phyloP scores from a whole-genome alignment of 1,284 basidiomycete species.

The Cerioporus squamosus region DNA sequence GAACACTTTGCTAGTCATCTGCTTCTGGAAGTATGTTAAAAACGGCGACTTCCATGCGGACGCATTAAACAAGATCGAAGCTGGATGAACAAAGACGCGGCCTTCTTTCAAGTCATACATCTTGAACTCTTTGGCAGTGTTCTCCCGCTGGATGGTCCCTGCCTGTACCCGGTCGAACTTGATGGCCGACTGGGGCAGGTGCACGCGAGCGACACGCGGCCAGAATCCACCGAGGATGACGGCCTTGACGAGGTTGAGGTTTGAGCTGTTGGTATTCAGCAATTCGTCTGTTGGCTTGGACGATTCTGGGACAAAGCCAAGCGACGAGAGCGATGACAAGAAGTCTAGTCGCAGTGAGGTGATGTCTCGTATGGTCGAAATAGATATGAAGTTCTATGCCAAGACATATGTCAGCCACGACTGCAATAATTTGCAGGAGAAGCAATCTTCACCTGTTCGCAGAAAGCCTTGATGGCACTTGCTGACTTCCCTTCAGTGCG shows the following conservation, averaged over 20 bases:
- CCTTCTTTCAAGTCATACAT: constrained; percentile 67
- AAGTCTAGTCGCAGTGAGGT: constrained; percentile 82
- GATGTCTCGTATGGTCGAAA: constrained; percentile 80
- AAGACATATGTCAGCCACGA: too few species aligned
- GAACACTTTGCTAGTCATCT: constrained; percentile 86
- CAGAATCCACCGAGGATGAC: constrained; percentile 85
- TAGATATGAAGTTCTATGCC: constrained; percentile 81
- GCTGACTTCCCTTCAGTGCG: constrained; percentile 54
- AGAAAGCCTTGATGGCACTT: constrained; percentile 63
- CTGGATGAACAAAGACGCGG: constrained; percentile 85
- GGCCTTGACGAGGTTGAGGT: constrained; percentile 79
- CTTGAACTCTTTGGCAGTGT: constrained; percentile 81
- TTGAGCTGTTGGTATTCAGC: constrained; percentile 63
- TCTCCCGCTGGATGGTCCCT: constrained; percentile 82
- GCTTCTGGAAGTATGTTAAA: constrained; percentile 83
- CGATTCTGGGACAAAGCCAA: constrained; percentile 68
- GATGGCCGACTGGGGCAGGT: constrained; percentile 73
- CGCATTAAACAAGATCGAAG: constrained; percentile 81
- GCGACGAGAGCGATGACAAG: constrained; percentile 69
- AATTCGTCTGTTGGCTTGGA: constrained; percentile 49
- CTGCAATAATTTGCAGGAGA: neutral
- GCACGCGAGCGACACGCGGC: constrained; percentile 77
- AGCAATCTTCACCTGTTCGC: constrained; percentile 63
- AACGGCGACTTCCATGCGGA: constrained; percentile 80
- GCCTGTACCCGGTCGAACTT: constrained; percentile 85